A percentile compares a stretch with the other conserved stretches of the same genome.
phyloP scores from a whole-genome alignment of 352 stramenopile species.

The Globisporangium apiculatum region DNA sequence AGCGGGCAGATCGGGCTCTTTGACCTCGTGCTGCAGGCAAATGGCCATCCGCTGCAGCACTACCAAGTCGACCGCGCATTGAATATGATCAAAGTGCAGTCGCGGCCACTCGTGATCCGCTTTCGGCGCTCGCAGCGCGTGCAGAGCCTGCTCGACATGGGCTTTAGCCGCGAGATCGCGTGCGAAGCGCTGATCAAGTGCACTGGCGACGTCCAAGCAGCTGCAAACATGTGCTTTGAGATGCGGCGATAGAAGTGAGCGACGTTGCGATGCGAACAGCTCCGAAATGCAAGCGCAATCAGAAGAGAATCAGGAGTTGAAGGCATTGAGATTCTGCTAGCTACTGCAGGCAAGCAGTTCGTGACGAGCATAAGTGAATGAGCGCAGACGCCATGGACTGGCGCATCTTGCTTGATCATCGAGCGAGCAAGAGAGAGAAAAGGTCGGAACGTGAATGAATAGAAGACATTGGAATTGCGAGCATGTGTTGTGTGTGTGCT shows the following conservation, averaged over 20 bases:
- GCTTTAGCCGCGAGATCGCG: slow-evolving; percentile 47
- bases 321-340: too few species aligned
- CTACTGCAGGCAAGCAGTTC: too few species aligned
- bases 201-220: slow-evolving; percentile 51
- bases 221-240: slow-evolving; percentile 66
- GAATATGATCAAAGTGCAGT: slow-evolving; percentile 84
- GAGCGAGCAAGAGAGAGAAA: too few species aligned
- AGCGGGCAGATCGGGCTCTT: slow-evolving; percentile 67
- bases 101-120: slow-evolving; percentile 64
- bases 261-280: not conserved
- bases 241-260: slow-evolving; percentile 12
- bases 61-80: slow-evolving; percentile 76
- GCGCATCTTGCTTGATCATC: too few species aligned
- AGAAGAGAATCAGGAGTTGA: too few species aligned
- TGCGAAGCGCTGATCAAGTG: slow-evolving; percentile 40
- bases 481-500: too few species aligned
- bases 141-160: slow-evolving; percentile 68
- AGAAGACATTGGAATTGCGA: too few species aligned
- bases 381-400: too few species aligned
- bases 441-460: too few species aligned
- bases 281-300: too few species aligned
- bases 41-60: slow-evolving; percentile 74
- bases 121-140: slow-evolving; percentile 66
- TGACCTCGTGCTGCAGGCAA: slow-evolving; percentile 67
- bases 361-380: too few species aligned